Evolutionary conservation across 495 filamentous ascomycete genomes (phyloP), one percentile per base, ranked within the genome.

Genomic region (Rostrohypoxylon terebratum): DNA sequence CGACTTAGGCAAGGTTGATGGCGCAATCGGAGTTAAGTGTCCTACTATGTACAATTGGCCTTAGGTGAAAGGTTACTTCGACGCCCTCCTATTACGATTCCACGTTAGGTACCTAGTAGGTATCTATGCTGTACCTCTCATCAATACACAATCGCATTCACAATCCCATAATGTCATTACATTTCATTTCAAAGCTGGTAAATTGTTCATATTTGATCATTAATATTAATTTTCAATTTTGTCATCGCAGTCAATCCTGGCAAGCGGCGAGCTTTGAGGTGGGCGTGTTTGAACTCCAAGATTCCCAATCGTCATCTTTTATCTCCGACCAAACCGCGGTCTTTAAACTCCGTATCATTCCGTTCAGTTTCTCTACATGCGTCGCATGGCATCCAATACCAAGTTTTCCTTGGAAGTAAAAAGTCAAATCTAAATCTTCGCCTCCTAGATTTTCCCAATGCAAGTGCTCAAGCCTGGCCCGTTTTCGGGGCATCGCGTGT

Each of bases 21-120:
- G 71, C 71, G 71, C 55, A 73, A 73, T 73, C 71, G 71, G 60
- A 59, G 47, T 14, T 58, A 36, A 11, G 45, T 38, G 25, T 50
- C 14, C 28, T 34, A 14, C 36, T n/a, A n/a, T n/a, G n/a, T n/a
- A 57, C 59, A 8, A 62, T 47, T 63, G 33, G 47, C 28, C 38
- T 58, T 48, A 61, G 44, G 6, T 59, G 20, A 51, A 45, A 45
- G 42, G 42, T 45, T 45, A 45, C 42, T 7, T 45, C 42, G 42
- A 20, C 42, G 42, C 42, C 42, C 16, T 45, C 42, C 16, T 45
- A 13, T 7, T 45, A 20, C n/a, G n/a, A n/a, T n/a, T n/a, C n/a
- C n/a, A n/a, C n/a, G n/a, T n/a, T n/a, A n/a, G n/a, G n/a, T n/a
- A n/a, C n/a, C n/a, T n/a, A n/a, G n/a, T n/a, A n/a, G n/a, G n/a